phyloP scores from a whole-genome alignment of 2,329 filamentous ascomycete genomes.

The Microsporum audouinii region DNA sequence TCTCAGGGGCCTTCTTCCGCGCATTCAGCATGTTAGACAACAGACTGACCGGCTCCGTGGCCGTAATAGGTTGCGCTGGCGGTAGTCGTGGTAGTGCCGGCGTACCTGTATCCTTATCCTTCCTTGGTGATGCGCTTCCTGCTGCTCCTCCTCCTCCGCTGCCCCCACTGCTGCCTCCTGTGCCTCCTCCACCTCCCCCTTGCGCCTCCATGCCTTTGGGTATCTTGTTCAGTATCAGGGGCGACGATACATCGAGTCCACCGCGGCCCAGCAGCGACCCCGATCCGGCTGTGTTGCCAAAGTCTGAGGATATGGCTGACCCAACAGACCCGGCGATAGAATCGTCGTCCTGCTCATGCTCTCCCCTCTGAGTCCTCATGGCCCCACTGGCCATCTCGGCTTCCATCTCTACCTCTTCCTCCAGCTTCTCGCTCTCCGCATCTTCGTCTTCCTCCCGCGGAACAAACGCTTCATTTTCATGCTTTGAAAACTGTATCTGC shows the following conservation, averaged over 20 bases:
- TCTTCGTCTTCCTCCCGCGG: slow-evolving; percentile 8
- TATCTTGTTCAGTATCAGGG: slow-evolving; percentile 33
- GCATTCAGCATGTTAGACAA: slow-evolving; percentile 48
- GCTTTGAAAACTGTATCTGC: slow-evolving; percentile 38
- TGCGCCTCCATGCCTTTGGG: slow-evolving; percentile 25
- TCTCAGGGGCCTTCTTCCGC: slow-evolving; percentile 45
- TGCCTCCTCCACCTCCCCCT: background rate
- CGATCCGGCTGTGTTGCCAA: slow-evolving; percentile 45
- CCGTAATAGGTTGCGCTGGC: slow-evolving; percentile 47
- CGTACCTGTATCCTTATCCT: slow-evolving; percentile 27
- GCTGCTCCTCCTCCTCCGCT: background rate
- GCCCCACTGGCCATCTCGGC: slow-evolving; percentile 23
- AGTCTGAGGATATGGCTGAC: slow-evolving; percentile 43
- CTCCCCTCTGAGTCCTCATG: slow-evolving; percentile 18
- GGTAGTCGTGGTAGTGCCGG: slow-evolving; percentile 37
- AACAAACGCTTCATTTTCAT: slow-evolving; percentile 28
- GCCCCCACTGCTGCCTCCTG: slow-evolving; percentile 19
- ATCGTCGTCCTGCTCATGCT: slow-evolving; percentile 29
- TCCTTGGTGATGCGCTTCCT: slow-evolving; percentile 40
- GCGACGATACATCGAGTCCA: slow-evolving; percentile 41
- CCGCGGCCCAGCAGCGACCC: slow-evolving; percentile 44
- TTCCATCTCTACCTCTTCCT: slow-evolving; percentile 23
- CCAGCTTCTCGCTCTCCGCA: slow-evolving; percentile 16
- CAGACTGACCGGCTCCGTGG: slow-evolving; percentile 43
- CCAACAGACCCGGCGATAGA: slow-evolving; percentile 40